phyloP scores from a whole-genome alignment of 2,329 filamentous ascomycete species.

The Akanthomyces lecanii region DNA sequence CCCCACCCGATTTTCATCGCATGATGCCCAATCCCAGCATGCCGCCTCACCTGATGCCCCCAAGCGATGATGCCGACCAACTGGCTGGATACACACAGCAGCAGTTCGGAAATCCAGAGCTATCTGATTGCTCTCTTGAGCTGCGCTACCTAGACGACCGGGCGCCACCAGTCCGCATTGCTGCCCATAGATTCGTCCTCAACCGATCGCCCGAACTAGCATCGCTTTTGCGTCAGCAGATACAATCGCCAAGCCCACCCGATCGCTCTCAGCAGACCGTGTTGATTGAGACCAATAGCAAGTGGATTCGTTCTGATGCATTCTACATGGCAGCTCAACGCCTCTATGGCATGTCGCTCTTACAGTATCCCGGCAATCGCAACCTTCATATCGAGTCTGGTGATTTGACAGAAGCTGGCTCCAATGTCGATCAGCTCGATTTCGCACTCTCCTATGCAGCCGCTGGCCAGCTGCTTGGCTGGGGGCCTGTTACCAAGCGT shows the following conservation, averaged over 20 bases:
- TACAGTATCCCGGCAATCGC: slow-evolving; percentile 33
- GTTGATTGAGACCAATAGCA: slow-evolving; percentile 46
- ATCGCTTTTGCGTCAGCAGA: slow-evolving; percentile 25
- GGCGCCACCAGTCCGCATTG: slow-evolving; percentile 38
- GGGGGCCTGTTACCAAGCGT: slow-evolving; percentile 50
- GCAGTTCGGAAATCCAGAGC: slow-evolving; percentile 34
- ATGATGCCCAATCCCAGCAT: slow-evolving; percentile 32
- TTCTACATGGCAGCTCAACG: slow-evolving; percentile 55
- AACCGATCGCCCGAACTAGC: slow-evolving; percentile 43
- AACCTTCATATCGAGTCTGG: slow-evolving; percentile 25
- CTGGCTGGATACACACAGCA: slow-evolving; percentile 39
- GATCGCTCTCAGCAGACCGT: slow-evolving; percentile 26
- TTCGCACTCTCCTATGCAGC: slow-evolving; percentile 63
- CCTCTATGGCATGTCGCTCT: slow-evolving; percentile 52
- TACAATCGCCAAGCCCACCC: slow-evolving; percentile 28
- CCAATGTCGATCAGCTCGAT: slow-evolving; percentile 42
- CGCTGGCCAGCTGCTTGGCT: slow-evolving; percentile 54
- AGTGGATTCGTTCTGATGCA: slow-evolving; percentile 51
- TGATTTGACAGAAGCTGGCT: slow-evolving; percentile 35
- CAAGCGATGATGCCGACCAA: slow-evolving; percentile 32
- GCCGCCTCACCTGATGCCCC: slow-evolving; percentile 26
- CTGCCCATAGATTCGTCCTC: slow-evolving; percentile 52
- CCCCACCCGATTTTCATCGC: slow-evolving; percentile 28
- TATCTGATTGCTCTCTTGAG: slow-evolving; percentile 40
- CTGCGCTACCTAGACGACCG: slow-evolving; percentile 38